These are phyloP conservation scores for Tardiomyces depauwii DNA, from an alignment of 1,139 yeast genomes.

Conservation along the genomic window DNA sequence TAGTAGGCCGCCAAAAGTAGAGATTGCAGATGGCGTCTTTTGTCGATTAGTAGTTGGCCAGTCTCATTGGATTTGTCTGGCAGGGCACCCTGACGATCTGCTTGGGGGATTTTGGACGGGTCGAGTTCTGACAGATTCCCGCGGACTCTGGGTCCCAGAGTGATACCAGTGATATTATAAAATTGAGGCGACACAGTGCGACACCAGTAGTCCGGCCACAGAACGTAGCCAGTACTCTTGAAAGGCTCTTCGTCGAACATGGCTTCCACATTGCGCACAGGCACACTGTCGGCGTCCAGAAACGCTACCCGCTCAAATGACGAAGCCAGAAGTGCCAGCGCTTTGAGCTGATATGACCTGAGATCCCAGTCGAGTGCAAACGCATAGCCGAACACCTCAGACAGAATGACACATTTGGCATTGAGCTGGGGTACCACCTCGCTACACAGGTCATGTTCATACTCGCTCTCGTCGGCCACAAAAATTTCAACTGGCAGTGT, in stretches of 20 bases:
- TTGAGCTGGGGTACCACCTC: slow-evolving; percentile 51
- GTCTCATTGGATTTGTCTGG: slow-evolving; percentile 79
- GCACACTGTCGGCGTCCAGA: slow-evolving; percentile 68
- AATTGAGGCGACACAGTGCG: slow-evolving; percentile 59
- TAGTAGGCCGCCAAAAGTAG: slow-evolving; percentile 62
- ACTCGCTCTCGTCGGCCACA: slow-evolving; percentile 59
- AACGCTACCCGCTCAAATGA: slow-evolving; percentile 68
- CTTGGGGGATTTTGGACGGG: slow-evolving; percentile 39
- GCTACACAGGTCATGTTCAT: slow-evolving; percentile 57
- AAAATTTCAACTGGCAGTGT: slow-evolving; percentile 66
- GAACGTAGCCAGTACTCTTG: slow-evolving; percentile 44
- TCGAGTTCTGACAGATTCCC: slow-evolving; percentile 22
- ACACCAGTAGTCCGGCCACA: slow-evolving; percentile 83
- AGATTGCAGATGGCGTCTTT: slow-evolving; percentile 52
- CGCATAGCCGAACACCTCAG: slow-evolving; percentile 43
- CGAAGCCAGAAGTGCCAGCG: slow-evolving; percentile 60
- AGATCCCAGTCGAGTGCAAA: slow-evolving; percentile 35
- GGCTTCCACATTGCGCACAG: slow-evolving; percentile 44
- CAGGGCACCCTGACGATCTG: slow-evolving; percentile 56
- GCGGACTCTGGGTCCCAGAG: slow-evolving; percentile 34
- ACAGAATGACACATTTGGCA: slow-evolving; percentile 58
- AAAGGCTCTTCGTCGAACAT: slow-evolving; percentile 47
- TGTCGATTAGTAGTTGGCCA: slow-evolving; percentile 67
- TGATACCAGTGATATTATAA: slow-evolving; percentile 51
- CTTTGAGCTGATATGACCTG: slow-evolving; percentile 65